These are phyloP conservation scores for Mycena belliarum DNA, from an alignment of 768 basidiomycete species.

Conservation along the genomic window DNA sequence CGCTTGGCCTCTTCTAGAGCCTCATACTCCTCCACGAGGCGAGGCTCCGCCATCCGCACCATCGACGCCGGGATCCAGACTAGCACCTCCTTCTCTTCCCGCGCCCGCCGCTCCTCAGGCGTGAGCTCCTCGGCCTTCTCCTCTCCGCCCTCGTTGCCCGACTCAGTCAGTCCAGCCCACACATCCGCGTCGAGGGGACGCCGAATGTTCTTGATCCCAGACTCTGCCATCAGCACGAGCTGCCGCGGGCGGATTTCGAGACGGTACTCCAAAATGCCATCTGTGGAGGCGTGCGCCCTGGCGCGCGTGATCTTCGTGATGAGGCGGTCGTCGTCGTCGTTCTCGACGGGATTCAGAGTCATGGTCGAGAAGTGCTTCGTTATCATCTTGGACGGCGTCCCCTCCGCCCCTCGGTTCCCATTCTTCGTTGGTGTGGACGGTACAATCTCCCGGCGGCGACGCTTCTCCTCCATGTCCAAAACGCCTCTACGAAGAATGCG, in stretches of 20 bases:
- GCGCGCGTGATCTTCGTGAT: conserved; percentile 67
- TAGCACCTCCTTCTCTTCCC: conserved; percentile 14
- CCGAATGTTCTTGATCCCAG: conserved; percentile 66
- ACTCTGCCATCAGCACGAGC: conserved; percentile 65
- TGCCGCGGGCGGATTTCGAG: conserved; percentile 70
- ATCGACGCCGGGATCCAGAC: conserved; percentile 87
- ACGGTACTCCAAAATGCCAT: conserved; percentile 74
- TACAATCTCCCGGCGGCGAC: neutral
- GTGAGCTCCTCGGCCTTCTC: conserved; percentile 43
- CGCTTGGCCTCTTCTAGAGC: conserved; percentile 46
- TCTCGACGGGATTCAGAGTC: conserved; percentile 37
- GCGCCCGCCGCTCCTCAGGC: conserved; percentile 36
- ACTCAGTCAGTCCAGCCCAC: conserved; percentile 55
- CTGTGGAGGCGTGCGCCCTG: conserved; percentile 71
- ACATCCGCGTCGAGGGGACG: conserved; percentile 47
- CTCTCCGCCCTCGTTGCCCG: conserved; percentile 38
- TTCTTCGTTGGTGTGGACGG: conserved; percentile 41
- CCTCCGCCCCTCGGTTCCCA: conserved; percentile 28
- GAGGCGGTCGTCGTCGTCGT: conserved; percentile 41
- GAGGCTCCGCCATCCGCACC: conserved; percentile 66
- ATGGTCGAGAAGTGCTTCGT: conserved; percentile 55
- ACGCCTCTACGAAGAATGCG: conserved; percentile 69
- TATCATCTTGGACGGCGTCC: conserved; percentile 59
- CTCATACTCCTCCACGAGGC: conserved; percentile 63
- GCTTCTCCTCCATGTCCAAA: conserved; percentile 45